Percentiles rank a stretch among this genome's conserved stretches.
Evolutionary conservation across 163 green algal genomes (phyloP).

Genomic region (Volvox carteri): DNA sequence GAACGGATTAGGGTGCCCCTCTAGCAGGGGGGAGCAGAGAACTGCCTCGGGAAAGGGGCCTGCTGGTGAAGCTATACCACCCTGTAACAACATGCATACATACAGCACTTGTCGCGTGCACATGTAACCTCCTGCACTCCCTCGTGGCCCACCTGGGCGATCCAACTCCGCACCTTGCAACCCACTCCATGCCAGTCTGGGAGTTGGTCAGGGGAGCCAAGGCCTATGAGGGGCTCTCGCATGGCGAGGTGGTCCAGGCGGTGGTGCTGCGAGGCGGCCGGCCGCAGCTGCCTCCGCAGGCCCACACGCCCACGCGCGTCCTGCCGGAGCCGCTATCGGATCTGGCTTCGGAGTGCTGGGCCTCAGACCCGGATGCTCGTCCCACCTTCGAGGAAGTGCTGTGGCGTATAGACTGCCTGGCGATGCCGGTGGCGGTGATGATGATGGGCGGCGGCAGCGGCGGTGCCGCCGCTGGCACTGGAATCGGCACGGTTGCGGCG

Average conservation of each 20-base stretch:
- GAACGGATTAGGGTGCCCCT: too few species aligned
- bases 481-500: too few species aligned
- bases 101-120: too few species aligned
- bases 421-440: constrained; percentile 28
- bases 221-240: constrained; percentile 43
- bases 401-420: constrained; percentile 46
- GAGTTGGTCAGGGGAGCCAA: constrained; percentile 51
- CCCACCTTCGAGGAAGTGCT: constrained; percentile 44
- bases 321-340: constrained; percentile 29
- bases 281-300: constrained; percentile 7
- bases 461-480: neutral
- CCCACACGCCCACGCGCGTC: neutral
- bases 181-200: too few species aligned
- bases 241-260: constrained; percentile 57
- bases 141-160: too few species aligned
- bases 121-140: too few species aligned
- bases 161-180: too few species aligned
- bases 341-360: constrained; percentile 50
- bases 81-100: too few species aligned
- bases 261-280: constrained; percentile 35
- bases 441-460: constrained; percentile 21
- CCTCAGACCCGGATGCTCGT: constrained; percentile 15
- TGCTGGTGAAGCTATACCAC: too few species aligned
- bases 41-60: too few species aligned
- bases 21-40: too few species aligned